Evolutionary conservation across 2,329 filamentous ascomycete species (phyloP).

Genomic region (Dactylonectria macrodidyma): DNA sequence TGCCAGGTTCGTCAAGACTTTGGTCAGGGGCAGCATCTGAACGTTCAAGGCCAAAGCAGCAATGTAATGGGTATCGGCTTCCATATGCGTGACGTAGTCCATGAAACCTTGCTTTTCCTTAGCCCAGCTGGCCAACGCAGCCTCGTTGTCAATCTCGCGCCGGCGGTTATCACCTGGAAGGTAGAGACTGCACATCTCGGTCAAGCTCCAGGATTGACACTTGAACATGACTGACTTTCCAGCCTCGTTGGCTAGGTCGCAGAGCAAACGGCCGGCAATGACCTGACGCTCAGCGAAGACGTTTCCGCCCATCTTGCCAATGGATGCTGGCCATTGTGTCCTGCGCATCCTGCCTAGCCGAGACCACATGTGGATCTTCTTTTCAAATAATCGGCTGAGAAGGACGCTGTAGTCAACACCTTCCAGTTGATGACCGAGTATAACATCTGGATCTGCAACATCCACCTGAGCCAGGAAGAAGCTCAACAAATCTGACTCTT

Average conservation of each 20-base stretch:
- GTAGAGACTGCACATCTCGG: conserved; percentile 96
- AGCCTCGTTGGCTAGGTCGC: conserved; percentile 95
- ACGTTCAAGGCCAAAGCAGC: conserved; percentile 90
- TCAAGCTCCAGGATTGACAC: conserved; percentile 97
- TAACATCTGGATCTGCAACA: conserved; percentile 90
- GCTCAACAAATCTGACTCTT: conserved; percentile 86
- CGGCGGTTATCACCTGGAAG: conserved; percentile 80
- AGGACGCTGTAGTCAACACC: conserved; percentile 96
- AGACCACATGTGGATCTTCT: conserved; percentile 95
- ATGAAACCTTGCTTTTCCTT: conserved; percentile 85
- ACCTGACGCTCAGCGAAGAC: conserved; percentile 95
- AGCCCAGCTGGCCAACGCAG: conserved; percentile 86
- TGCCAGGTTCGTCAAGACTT: conserved; percentile 94
- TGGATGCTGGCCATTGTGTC: conserved; percentile 87
- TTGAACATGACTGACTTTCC: conserved; percentile 98
- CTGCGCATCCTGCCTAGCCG: conserved; percentile 90
- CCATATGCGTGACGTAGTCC: conserved; percentile 94
- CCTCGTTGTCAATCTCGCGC: conserved; percentile 90
- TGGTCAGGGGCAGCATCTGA: conserved; percentile 93
- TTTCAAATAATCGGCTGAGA: conserved; percentile 87
- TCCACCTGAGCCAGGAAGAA: conserved; percentile 93
- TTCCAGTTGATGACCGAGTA: conserved; percentile 96
- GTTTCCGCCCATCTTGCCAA: conserved; percentile 87
- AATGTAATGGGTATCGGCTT: conserved; percentile 96
- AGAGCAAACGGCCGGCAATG: conserved; percentile 89